Conservation (phyloP, 306 rosid genomes). For the Glycine soja region DNA sequence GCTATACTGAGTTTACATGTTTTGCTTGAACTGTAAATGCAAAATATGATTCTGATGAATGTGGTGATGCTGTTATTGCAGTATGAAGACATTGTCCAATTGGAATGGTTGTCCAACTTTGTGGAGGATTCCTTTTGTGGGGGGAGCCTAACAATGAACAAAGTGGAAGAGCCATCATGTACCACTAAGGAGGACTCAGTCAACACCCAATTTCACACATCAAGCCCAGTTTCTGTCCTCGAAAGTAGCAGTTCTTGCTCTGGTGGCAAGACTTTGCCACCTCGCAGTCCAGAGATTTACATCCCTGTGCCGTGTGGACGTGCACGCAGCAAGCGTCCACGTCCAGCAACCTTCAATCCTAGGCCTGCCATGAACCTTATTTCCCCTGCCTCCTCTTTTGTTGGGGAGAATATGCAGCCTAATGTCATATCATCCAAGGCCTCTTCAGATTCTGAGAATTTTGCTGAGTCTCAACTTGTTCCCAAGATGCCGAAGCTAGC, state of each 20-base stretch:
- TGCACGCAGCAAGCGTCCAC: constrained; percentile 95
- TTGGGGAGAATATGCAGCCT: constrained; percentile 65
- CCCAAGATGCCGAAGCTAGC: constrained; percentile 47
- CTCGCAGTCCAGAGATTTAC: constrained; percentile 56
- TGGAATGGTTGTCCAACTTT: constrained; percentile 94
- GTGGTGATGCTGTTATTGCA: constrained; percentile 39
- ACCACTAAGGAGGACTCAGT: constrained; percentile 57
- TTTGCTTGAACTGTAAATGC: constrained; percentile 23
- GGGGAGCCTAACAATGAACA: constrained; percentile 78
- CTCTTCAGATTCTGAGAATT: constrained; percentile 68
- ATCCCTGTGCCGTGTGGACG: constrained; percentile 70
- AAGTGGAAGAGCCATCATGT: constrained; percentile 57
- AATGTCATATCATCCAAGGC: constrained; percentile 52
- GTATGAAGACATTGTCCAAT: constrained; percentile 89
- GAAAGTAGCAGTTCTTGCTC: constrained; percentile 94
- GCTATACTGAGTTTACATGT: not conserved
- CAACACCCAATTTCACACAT: constrained; percentile 69
- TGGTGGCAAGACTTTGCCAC: constrained; percentile 56
- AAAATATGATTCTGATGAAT: constrained; percentile 40
- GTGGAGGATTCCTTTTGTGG: constrained; percentile 89
- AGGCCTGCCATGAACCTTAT: constrained; percentile 73
- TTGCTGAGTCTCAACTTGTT: constrained; percentile 72
- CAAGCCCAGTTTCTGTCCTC: constrained; percentile 92
- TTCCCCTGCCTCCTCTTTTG: constrained; percentile 82
- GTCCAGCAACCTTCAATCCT: constrained; percentile 84